Conservation (phyloP, 2,329 filamentous ascomycete species). For the Xylaria sp. region DNA sequence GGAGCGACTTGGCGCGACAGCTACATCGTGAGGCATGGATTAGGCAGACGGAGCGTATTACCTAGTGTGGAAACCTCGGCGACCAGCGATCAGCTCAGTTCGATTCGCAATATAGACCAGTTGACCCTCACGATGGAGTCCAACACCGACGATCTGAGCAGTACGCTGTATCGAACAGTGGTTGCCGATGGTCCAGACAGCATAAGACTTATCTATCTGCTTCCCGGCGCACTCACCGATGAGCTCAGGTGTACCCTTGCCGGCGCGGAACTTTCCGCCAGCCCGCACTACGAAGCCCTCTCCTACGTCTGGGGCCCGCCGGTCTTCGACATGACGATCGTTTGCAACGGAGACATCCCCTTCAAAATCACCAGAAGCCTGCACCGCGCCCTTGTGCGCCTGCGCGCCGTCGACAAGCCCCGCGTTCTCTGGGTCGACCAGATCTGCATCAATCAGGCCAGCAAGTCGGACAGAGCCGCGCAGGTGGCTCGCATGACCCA, state of each 20-base stretch:
- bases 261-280: constrained; percentile 25
- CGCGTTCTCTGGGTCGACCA: constrained; percentile 26
- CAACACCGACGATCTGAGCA: constrained; percentile 21
- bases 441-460: constrained; percentile 25
- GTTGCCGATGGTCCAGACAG: constrained; percentile 23
- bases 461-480: constrained; percentile 16
- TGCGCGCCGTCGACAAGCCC: constrained; percentile 24
- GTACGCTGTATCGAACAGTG: constrained; percentile 26
- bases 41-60: not conserved
- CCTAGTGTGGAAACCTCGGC: not conserved
- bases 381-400: constrained; percentile 27
- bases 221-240: constrained; percentile 28
- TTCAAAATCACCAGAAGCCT: constrained; percentile 30
- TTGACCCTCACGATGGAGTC: constrained; percentile 16
- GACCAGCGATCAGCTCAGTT: not conserved
- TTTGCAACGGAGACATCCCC: constrained; percentile 26
- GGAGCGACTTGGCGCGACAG: too few species aligned
- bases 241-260: constrained; percentile 26
- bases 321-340: constrained; percentile 25
- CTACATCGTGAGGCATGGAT: not conserved
- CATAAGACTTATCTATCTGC: constrained; percentile 29
- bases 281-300: constrained; percentile 28
- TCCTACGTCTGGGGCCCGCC: constrained; percentile 31
- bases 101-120: not conserved
- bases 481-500: constrained; percentile 27